Base-by-base conservation (phyloP, 1,284 basidiomycete species). In the Cryptococcus sp. region DNA sequence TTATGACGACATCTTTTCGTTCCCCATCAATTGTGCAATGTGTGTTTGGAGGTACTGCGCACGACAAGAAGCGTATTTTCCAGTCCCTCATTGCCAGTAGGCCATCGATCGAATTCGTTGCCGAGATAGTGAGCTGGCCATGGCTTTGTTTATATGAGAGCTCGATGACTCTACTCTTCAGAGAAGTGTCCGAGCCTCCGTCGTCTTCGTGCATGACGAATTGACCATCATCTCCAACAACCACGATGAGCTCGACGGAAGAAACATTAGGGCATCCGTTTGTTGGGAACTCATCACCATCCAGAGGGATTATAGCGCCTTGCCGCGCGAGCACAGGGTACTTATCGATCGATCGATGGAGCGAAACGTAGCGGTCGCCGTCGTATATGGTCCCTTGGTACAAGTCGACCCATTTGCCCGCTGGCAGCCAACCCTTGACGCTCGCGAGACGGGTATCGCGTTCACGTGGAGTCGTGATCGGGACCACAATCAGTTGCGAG, bases 401-500 rank as follows among this genome's bases (percentile, higher is more conserved):
- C 14, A 39, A 7, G 14, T 39, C 36, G 36, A 39, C 36, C 5
- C 14, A n/a, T 14, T 16, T 39, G 36, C 36, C 36, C 5, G 46
- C 49, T 1, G 61, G 61, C 13, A 62, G 34, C 56, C 56, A 62
- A 3, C 50, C 49, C n/a, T 52, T 24, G 18, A 53, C 45, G 11
- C 41, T 11, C 2, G 50, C 59, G 28, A 58, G 22, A 7, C 24
- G n/a, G 3, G 61, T 64, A n/a, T 34, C 28, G 14, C 36, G 45
- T 45, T 53, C 48, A 24, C 51, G 41, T 2, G 46, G 53, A 3
- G 49, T 34, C 13, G 59, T 61, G 42, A 62, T 59, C 13, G 62
- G 61, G 7, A 46, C 28, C 13, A 64, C 53, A 34, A 61, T 40
- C 22, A 64, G 28, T 41, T 64, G 46, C 2, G 53, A 50, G 18